These are phyloP conservation scores for Cinnamomum micranthum DNA, from an alignment of 164 flowering plant species.

Conservation along the genomic window DNA sequence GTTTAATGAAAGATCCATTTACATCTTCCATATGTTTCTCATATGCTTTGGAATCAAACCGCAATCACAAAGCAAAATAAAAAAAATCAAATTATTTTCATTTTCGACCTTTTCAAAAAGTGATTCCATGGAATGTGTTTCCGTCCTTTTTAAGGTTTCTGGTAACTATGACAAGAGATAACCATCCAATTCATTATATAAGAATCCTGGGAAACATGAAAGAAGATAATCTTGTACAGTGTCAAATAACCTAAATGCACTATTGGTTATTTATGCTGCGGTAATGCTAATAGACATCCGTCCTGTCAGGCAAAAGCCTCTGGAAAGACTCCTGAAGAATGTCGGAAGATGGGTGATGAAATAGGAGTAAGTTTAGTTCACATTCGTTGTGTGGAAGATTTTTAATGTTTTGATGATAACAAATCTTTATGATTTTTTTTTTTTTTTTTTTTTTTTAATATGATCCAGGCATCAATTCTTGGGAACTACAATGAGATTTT, in stretches of 20 bases:
- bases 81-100: too few relatives aligned
- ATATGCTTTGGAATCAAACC: too few relatives aligned
- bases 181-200: background rate
- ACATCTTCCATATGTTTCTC: too few relatives aligned
- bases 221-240: background rate
- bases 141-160: too few relatives aligned
- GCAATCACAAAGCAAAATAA: too few relatives aligned
- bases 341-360: conserved; percentile 56
- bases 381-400: conserved; percentile 8
- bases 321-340: conserved; percentile 68
- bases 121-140: too few relatives aligned
- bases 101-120: too few relatives aligned
- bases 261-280: too few relatives aligned
- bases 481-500: conserved; percentile 59
- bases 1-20: too few relatives aligned
- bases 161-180: too few relatives aligned
- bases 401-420: conserved; percentile 3
- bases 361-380: conserved; percentile 69
- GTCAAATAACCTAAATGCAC: background rate
- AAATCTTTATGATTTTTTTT: conserved; percentile 11
- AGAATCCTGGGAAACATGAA: background rate
- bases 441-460: conserved; percentile 18
- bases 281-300: background rate
- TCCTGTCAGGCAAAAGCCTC: conserved; percentile 82
- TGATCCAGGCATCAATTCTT: conserved; percentile 67